Evolutionary conservation across 306 rosid species (phyloP), one percentile per base, ranked within the genome.

Genomic region (Pueraria montana): DNA sequence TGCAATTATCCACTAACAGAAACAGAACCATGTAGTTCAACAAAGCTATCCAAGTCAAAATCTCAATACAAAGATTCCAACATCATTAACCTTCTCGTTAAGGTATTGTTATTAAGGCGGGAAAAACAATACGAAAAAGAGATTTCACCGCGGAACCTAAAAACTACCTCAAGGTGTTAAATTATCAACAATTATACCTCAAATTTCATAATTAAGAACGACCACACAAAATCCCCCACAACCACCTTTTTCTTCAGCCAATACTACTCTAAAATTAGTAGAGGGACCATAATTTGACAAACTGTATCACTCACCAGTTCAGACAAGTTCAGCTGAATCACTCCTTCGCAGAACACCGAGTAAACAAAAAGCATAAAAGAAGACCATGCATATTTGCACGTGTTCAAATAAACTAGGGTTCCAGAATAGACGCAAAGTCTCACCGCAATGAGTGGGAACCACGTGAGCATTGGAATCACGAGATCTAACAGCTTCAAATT

Each of bases 391-490:
- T 59, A 24, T 11, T 11, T 59, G n/a, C 36, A 56, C 27, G 16
- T 23, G 4, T 2, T 2, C 34, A 30, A 30, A n/a, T n/a, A 30
- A 30, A 30, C 34, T 30, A 30, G 4, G 4, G 34, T 30, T 30
- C 34, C 4, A 30, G 34, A 30, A 30, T 30, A 30, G 16, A 72
- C 16, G 11, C 27, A 36, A 14, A 49, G 55, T 36, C 92, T 87
- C 88, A 93, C 97, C 97, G 55, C 95, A 93, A 80, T 93, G 97
- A 84, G 43, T 91, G 13, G 97, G 97, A 80, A 91, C 90, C 18
- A 89, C 95, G 38, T 93, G 95, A 83, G 81, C 89, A 84, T 82
- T 86, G 80, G 83, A 77, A 82, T 81, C 82, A 50, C 95, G 94
- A 86, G 92, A 91, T 93, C 93, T 86, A 83, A 88, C 36, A 68